phyloP scores from a whole-genome alignment of 495 filamentous ascomycete genomes.

The Penicillium subrubescens region DNA sequence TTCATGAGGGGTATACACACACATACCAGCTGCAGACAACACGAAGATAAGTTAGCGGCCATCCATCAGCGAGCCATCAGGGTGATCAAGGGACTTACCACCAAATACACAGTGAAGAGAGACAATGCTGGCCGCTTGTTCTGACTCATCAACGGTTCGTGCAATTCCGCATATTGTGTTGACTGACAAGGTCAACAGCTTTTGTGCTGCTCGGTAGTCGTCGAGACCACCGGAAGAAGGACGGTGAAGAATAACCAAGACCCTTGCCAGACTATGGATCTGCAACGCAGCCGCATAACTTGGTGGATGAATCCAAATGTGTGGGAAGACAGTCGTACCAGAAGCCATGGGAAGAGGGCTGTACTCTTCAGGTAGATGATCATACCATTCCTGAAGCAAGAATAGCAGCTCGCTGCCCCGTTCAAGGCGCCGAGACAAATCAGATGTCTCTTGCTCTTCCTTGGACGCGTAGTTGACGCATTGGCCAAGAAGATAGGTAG shows the following conservation, averaged over 20 bases:
- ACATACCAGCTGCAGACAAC: conserved; percentile 25
- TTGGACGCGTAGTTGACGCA: conserved; percentile 25
- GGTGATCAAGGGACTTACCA: conserved; percentile 17
- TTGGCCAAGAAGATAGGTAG: conserved; percentile 18
- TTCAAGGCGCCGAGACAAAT: conserved; percentile 18
- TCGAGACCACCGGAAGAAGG: conserved; percentile 29
- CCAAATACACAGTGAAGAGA: conserved; percentile 33
- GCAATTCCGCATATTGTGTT: conserved; percentile 32
- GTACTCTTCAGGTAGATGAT: conserved; percentile 27
- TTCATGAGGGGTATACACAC: conserved; percentile 31
- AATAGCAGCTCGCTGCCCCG: conserved; percentile 24
- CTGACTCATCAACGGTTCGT: conserved; percentile 21
- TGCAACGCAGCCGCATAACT: conserved; percentile 31
- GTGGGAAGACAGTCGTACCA: conserved; percentile 21
- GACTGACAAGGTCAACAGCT: conserved; percentile 18
- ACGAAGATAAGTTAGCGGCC: not conserved
- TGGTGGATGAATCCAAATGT: conserved; percentile 36
- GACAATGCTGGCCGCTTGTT: conserved; percentile 23
- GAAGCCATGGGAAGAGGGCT: conserved; percentile 22
- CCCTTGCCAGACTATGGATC: conserved; percentile 31
- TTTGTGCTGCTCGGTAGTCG: conserved; percentile 29
- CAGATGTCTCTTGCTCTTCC: conserved; percentile 19
- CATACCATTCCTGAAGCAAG: conserved; percentile 33
- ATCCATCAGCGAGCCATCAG: not conserved
- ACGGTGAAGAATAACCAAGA: conserved; percentile 31